These are phyloP conservation scores for Tillandsia leiboldiana DNA, from an alignment of 176 grass and related monocot genomes.

Conservation along the genomic window DNA sequence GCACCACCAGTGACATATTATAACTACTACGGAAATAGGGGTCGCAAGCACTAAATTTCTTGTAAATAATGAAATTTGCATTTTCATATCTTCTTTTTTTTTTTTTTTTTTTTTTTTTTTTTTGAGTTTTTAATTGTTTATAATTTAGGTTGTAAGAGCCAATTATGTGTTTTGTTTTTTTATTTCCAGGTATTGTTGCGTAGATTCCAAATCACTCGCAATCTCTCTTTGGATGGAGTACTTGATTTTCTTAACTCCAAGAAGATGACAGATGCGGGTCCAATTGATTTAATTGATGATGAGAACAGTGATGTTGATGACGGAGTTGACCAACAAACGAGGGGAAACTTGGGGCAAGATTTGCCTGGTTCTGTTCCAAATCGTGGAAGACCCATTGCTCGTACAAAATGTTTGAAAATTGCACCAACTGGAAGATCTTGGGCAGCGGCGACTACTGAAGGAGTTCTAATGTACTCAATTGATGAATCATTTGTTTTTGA, in stretches of 20 bases:
- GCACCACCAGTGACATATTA: background rate
- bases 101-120: background rate
- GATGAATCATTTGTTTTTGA: constrained; percentile 92
- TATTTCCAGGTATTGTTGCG: constrained; percentile 64
- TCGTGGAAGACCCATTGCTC: constrained; percentile 60
- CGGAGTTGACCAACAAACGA: constrained; percentile 65
- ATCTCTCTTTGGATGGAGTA: constrained; percentile 90
- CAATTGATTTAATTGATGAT: constrained; percentile 89
- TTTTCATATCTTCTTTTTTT: background rate
- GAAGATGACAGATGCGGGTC: constrained; percentile 85
- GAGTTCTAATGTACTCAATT: constrained; percentile 80
- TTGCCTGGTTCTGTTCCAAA: constrained; percentile 75
- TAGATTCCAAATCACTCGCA: constrained; percentile 93
- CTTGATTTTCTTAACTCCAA: constrained; percentile 99
- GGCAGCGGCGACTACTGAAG: constrained; percentile 90
- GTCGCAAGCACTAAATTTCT: background rate
- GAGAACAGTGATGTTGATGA: constrained; percentile 74
- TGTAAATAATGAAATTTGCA: background rate
- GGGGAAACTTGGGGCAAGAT: constrained; percentile 40
- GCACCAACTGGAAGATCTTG: constrained; percentile 92
- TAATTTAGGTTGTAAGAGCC: background rate
- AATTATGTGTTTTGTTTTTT: background rate
- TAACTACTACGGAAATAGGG: too few relatives aligned
- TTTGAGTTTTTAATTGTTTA: background rate
- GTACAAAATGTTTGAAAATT: constrained; percentile 80